Conservation (phyloP, 2,329 filamentous ascomycete genomes). For the Calonectria crousiana region DNA sequence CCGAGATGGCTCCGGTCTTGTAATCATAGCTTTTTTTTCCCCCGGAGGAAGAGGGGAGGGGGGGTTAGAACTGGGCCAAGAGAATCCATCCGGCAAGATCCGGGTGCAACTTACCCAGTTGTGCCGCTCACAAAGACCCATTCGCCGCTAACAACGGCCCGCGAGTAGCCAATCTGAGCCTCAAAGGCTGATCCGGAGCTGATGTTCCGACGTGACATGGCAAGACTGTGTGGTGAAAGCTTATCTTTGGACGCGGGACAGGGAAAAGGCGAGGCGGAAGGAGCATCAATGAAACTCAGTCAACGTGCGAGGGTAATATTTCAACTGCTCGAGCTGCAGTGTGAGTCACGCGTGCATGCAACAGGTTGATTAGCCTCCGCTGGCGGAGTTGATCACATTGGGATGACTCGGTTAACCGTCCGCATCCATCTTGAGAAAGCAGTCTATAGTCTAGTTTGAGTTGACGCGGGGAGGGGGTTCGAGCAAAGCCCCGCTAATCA, state of each 20-base stretch:
- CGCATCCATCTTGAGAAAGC: background rate
- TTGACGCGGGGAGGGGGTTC: background rate
- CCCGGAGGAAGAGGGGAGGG: background rate
- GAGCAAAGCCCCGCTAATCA: too few relatives aligned
- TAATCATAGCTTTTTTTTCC: conserved; percentile 61
- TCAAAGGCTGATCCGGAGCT: conserved; percentile 66
- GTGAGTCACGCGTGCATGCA: conserved; percentile 13
- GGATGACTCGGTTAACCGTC: background rate
- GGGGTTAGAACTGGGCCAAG: background rate
- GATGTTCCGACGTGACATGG: conserved; percentile 54
- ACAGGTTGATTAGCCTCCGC: background rate
- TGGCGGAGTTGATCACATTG: background rate
- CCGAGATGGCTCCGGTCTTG: conserved; percentile 58
- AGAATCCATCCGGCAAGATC: background rate
- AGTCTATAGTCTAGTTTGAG: background rate
- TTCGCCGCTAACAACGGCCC: conserved; percentile 63
- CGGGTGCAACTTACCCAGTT: conserved; percentile 57
- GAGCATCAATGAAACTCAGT: background rate
- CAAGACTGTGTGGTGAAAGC: background rate
- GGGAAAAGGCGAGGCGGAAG: background rate
- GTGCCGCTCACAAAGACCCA: conserved; percentile 68
- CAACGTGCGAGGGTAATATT: background rate
- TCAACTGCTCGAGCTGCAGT: background rate
- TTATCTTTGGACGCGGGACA: background rate
- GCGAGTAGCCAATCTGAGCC: conserved; percentile 65